Percentiles rank a stretch among this genome's conserved stretches.
These are phyloP conservation scores for Aspergillus ochraceoroseus DNA, from an alignment of 2,329 filamentous ascomycete genomes.

Conservation along the genomic window DNA sequence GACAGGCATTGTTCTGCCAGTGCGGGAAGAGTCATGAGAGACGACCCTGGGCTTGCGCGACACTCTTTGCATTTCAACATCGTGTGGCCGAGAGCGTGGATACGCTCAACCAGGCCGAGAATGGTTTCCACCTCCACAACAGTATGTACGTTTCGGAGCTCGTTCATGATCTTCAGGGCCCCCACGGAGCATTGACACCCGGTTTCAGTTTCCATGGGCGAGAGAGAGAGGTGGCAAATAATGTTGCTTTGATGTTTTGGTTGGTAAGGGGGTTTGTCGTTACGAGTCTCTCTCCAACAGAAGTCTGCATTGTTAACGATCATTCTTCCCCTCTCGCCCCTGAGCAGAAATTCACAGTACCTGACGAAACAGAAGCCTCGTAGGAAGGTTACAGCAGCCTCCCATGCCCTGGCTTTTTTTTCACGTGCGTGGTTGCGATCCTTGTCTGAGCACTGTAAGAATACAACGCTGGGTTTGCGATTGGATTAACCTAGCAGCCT, in stretches of 20 bases:
- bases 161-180: constrained; percentile 22
- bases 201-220: constrained; percentile 16
- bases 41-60: constrained; percentile 18
- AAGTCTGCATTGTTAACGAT: constrained; percentile 9
- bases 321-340: constrained; percentile 2
- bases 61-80: constrained; percentile 26
- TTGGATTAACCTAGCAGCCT: constrained; percentile 17
- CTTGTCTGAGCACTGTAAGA: constrained; percentile 9
- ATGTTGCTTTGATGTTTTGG: neutral
- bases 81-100: constrained; percentile 21
- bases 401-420: constrained; percentile 1
- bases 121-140: constrained; percentile 28
- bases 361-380: constrained; percentile 2
- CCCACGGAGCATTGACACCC: constrained; percentile 26
- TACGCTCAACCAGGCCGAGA: constrained; percentile 22
- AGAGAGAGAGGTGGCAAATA: neutral
- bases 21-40: constrained; percentile 39
- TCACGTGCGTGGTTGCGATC: constrained; percentile 14
- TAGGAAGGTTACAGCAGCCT: constrained; percentile 10
- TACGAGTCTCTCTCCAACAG: neutral
- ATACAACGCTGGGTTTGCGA: constrained; percentile 9
- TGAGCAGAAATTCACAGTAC: neutral
- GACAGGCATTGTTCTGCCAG: constrained; percentile 34
- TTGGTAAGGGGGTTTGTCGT: constrained; percentile 1
- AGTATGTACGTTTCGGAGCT: constrained; percentile 24